These are phyloP conservation scores for Diaporthe vexans DNA, from an alignment of 2,329 filamentous ascomycete species.

Conservation along the genomic window DNA sequence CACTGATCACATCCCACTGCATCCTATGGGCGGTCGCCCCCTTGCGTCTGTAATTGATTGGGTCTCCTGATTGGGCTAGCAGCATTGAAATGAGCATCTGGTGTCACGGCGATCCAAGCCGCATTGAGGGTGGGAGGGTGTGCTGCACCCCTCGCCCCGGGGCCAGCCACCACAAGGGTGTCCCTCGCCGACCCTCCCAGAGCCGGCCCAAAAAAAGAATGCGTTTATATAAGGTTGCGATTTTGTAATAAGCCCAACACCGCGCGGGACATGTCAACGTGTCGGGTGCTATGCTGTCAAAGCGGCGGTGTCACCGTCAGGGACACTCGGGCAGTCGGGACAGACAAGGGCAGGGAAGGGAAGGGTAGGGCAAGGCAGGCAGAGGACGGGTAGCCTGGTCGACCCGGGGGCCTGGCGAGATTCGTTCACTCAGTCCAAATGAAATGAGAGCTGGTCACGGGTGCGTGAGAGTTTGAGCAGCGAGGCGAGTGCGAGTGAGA, in stretches of 20 bases:
- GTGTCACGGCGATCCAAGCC: constrained; percentile 34
- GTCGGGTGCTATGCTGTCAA: constrained; percentile 25
- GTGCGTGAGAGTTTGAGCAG: neutral
- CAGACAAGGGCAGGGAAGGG: neutral
- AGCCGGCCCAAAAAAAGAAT: constrained; percentile 23
- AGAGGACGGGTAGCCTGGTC: constrained; percentile 12
- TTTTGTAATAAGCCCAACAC: constrained; percentile 18
- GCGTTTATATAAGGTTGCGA: constrained; percentile 27
- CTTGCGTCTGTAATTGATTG: constrained; percentile 33
- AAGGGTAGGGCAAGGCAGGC: no score
- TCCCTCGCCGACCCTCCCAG: neutral
- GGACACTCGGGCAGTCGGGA: neutral
- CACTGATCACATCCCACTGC: constrained; percentile 14
- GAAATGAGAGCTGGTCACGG: constrained; percentile 16
- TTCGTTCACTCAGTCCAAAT: neutral
- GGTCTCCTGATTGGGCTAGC: constrained; percentile 24
- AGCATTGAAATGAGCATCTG: constrained; percentile 30
- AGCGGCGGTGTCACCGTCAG: constrained; percentile 24
- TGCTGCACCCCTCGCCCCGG: constrained; percentile 14
- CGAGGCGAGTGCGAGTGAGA: neutral
- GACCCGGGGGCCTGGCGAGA: constrained; percentile 14
- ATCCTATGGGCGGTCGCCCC: constrained; percentile 7
- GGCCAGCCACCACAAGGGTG: constrained; percentile 12
- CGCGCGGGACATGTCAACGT: constrained; percentile 16
- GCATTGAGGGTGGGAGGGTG: constrained; percentile 27